These are phyloP conservation scores for Plasmodium fragile DNA, from an alignment of 169 alveolate species.

Conservation along the genomic window DNA sequence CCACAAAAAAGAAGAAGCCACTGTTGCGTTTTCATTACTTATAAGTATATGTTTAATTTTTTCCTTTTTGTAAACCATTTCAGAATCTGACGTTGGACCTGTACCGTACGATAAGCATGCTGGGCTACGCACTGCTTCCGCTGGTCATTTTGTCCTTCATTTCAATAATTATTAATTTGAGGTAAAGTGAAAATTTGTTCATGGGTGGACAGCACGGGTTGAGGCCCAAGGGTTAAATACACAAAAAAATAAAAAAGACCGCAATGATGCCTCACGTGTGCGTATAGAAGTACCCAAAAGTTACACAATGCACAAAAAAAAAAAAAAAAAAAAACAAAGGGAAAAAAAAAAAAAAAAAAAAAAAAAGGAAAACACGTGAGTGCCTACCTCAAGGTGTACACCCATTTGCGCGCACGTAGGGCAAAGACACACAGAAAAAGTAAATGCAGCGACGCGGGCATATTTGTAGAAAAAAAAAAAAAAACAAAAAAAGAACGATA, in stretches of 20 bases:
- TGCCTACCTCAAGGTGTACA: background rate
- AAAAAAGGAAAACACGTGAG: background rate
- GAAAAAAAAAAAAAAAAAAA: background rate
- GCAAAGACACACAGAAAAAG: background rate
- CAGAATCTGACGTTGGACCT: slow-evolving; percentile 78
- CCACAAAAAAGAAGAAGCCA: background rate
- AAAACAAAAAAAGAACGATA: background rate
- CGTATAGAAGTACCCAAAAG: background rate
- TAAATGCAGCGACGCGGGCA: background rate
- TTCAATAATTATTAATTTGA: slow-evolving; percentile 83
- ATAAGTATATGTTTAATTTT: background rate
- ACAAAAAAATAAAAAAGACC: background rate
- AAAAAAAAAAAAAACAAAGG: background rate
- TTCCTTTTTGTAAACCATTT: background rate
- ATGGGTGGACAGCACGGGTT: background rate
- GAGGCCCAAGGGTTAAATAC: background rate
- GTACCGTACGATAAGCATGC: slow-evolving; percentile 88
- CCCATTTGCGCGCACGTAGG: background rate
- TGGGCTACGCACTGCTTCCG: slow-evolving; percentile 90
- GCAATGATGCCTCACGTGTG: background rate
- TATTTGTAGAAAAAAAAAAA: background rate
- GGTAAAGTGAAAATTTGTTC: slow-evolving; percentile 20
- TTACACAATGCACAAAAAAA: background rate
- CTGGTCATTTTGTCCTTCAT: slow-evolving; percentile 85
- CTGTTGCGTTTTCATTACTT: background rate